These are phyloP conservation scores for Chytriomyces sp. DNA, from an alignment of 192 early-diverging fungal genomes.

Conservation along the genomic window DNA sequence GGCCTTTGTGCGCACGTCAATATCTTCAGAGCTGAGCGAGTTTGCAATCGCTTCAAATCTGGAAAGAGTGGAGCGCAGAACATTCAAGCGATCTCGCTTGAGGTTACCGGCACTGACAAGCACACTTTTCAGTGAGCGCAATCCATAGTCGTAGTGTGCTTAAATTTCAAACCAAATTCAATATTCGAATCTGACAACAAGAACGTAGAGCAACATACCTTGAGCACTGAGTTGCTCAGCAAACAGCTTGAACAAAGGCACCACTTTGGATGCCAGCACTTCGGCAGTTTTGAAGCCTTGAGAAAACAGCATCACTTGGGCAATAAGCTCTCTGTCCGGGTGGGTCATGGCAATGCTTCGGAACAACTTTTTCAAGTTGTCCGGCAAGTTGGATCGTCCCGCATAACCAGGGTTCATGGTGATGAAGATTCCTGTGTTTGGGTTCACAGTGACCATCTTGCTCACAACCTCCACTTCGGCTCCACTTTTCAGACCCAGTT, in stretches of 20 bases:
- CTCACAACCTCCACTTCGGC: conserved; percentile 92
- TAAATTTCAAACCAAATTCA: neutral
- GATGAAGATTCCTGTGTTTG: conserved; percentile 78
- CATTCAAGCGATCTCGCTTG: conserved; percentile 80
- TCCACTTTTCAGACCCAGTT: conserved; percentile 84
- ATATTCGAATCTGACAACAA: neutral
- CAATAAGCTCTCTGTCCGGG: conserved; percentile 96
- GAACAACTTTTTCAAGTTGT: conserved; percentile 99
- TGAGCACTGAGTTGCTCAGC: conserved; percentile 92
- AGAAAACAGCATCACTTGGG: conserved; percentile 99
- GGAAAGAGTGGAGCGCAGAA: conserved; percentile 50
- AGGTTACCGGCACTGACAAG: conserved; percentile 98
- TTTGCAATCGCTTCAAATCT: conserved; percentile 55
- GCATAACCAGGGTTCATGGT: conserved; percentile 99
- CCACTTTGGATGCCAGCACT: conserved; percentile 89
- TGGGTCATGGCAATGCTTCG: conserved; percentile 98
- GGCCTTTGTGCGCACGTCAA: conserved; percentile 37
- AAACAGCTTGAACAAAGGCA: conserved; percentile 96
- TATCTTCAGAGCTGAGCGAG: conserved; percentile 36
- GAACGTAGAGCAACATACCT: conserved; percentile 20
- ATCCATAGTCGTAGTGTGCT: conserved; percentile 98
- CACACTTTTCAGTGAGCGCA: conserved; percentile 98
- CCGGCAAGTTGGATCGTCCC: conserved; percentile 96
- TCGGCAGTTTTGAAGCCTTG: conserved; percentile 99
- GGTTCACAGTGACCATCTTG: conserved; percentile 83